Conservation (phyloP, 1,139 yeast genomes). For the Sugiyamaella japonica region DNA sequence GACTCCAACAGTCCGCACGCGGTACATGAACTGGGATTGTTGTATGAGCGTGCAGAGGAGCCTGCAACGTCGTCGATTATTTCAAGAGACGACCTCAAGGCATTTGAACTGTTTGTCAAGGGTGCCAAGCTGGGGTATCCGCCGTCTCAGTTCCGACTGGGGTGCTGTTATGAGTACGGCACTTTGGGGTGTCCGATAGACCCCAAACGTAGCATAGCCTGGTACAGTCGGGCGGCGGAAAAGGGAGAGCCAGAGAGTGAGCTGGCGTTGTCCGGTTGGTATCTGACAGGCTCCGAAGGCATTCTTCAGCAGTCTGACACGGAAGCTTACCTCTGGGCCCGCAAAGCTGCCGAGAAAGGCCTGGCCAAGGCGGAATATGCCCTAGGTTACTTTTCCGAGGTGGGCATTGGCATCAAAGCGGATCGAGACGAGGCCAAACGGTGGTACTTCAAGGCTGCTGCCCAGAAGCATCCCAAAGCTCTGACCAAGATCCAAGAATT, state of each 20-base stretch:
- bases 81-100: slow-evolving; percentile 51
- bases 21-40: slow-evolving; percentile 63
- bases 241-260: slow-evolving; percentile 82
- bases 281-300: slow-evolving; percentile 75
- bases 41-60: slow-evolving; percentile 60
- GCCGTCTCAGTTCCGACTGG: slow-evolving; percentile 82
- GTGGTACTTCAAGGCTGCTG: slow-evolving; percentile 62
- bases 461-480: slow-evolving; percentile 59
- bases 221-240: slow-evolving; percentile 81
- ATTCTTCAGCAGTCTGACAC: slow-evolving; percentile 69
- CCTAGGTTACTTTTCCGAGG: slow-evolving; percentile 77
- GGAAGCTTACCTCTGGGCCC: slow-evolving; percentile 88
- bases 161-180: slow-evolving; percentile 86
- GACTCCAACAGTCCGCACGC: slow-evolving; percentile 53
- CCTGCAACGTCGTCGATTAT: slow-evolving; percentile 30
- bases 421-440: slow-evolving; percentile 50
- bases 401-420: slow-evolving; percentile 65
- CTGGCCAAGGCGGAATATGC: slow-evolving; percentile 81
- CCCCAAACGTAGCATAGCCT: slow-evolving; percentile 75
- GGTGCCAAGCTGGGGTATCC: slow-evolving; percentile 78
- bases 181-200: slow-evolving; percentile 65
- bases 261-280: slow-evolving; percentile 91
- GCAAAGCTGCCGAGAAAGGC: slow-evolving; percentile 78
- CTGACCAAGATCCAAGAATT: slow-evolving; percentile 43
- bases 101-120: slow-evolving; percentile 67